These are phyloP conservation scores for Hyparrhenia diplandra DNA, from an alignment of 176 grass and related monocot genomes.

Conservation along the genomic window DNA sequence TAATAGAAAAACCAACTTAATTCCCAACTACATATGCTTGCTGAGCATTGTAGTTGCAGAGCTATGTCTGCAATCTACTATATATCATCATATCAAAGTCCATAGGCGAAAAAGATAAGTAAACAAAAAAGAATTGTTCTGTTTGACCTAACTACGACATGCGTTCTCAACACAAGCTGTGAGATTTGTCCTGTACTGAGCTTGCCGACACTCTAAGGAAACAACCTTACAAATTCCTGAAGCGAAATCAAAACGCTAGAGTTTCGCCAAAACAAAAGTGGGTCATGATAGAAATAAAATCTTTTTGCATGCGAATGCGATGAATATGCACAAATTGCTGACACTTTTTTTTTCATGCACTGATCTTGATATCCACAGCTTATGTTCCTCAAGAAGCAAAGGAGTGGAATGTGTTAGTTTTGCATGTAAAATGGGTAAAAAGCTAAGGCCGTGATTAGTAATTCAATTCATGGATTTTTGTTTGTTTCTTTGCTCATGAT, in stretches of 20 bases:
- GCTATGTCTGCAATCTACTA: not conserved
- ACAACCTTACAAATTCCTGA: not conserved
- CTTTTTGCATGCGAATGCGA: not conserved
- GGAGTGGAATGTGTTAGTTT: no score
- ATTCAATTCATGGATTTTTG: no score
- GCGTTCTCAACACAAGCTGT: not conserved
- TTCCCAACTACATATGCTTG: not conserved
- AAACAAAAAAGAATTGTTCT: not conserved
- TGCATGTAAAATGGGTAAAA: no score
- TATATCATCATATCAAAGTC: not conserved
- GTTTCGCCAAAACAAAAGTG: no score
- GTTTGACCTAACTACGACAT: not conserved
- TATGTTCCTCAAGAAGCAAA: no score
- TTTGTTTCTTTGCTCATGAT: no score
- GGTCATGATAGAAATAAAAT: not conserved
- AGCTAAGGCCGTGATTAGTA: no score
- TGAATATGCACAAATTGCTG: not conserved
- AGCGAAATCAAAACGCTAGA: no score
- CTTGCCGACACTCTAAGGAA: conserved; percentile 7
- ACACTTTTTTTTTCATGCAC: no score
- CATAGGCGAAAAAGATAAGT: not conserved
- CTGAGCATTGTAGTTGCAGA: not conserved
- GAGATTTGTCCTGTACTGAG: not conserved
- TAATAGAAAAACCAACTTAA: no score
- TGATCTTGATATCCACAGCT: no score